A percentile compares a stretch with the other conserved stretches of the same genome.
Evolutionary conservation across 768 basidiomycete genomes (phyloP).

Genomic region (Serendipita indica): DNA sequence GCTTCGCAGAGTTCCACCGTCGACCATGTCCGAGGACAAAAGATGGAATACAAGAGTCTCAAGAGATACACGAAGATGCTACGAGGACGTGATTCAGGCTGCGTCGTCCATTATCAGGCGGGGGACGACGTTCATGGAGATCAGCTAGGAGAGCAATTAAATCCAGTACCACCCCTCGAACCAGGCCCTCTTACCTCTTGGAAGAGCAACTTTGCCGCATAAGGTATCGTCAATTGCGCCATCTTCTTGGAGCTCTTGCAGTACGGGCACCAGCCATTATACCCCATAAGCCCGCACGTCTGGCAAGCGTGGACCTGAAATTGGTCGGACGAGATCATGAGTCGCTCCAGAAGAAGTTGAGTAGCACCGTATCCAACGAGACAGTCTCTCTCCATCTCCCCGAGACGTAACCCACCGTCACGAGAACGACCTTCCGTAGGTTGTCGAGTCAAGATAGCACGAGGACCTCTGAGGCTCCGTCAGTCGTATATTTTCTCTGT

Average conservation of each 20-base stretch:
- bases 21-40: no score
- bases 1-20: no score
- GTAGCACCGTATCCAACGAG: constrained; percentile 96
- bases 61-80: no score
- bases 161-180: constrained; percentile 10
- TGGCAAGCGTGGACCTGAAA: constrained; percentile 95
- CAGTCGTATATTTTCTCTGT: neutral
- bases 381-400: constrained; percentile 99
- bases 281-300: constrained; percentile 87
- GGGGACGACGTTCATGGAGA: constrained; percentile 96
- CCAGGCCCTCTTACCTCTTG: constrained; percentile 80
- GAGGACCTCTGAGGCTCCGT: constrained; percentile 84
- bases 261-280: constrained; percentile 92
- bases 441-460: constrained; percentile 90
- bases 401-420: constrained; percentile 90
- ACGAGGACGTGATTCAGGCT: no score
- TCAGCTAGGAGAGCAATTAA: constrained; percentile 38
- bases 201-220: constrained; percentile 85
- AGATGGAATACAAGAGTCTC: no score
- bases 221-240: constrained; percentile 89
- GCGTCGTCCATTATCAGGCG: constrained; percentile 74
- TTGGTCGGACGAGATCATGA: constrained; percentile 98
- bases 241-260: constrained; percentile 97
- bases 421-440: constrained; percentile 97
- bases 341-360: constrained; percentile 84